Percentiles rank a stretch among this genome's conserved stretches.
phyloP scores from a whole-genome alignment of 208 protist species.

The Tritrichomonas foetus region DNA sequence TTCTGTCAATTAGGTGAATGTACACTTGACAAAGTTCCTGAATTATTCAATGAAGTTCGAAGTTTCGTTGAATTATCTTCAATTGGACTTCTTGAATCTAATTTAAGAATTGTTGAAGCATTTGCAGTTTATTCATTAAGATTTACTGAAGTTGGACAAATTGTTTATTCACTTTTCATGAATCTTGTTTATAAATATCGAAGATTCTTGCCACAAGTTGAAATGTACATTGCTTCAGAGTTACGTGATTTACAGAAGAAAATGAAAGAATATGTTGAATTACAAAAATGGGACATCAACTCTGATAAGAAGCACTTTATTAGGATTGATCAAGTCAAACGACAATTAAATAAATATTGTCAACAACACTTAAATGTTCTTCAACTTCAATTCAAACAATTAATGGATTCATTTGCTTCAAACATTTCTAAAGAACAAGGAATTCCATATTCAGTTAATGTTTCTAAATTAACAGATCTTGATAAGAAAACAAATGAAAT shows the following conservation, averaged over 20 bases:
- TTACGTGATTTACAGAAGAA: background rate
- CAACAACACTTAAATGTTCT: background rate
- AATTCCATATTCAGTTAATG: background rate
- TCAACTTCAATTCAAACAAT: background rate
- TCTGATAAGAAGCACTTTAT: conserved; percentile 29
- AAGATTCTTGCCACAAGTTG: background rate
- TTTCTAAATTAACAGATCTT: background rate
- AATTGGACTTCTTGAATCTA: background rate
- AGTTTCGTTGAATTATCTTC: background rate
- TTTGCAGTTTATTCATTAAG: conserved; percentile 12
- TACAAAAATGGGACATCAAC: conserved; percentile 29
- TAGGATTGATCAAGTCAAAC: background rate
- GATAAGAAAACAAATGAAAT: background rate
- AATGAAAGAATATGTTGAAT: conserved; percentile 16
- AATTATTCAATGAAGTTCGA: background rate
- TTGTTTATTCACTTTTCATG: background rate
- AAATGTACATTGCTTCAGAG: background rate
- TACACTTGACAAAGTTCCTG: background rate
- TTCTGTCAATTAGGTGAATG: background rate
- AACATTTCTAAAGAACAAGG: background rate
- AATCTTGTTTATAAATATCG: background rate
- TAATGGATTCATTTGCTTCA: background rate
- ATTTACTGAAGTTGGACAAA: background rate
- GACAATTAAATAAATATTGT: conserved; percentile 36
- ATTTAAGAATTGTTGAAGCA: background rate